These are phyloP conservation scores for Schizonepeta tenuifolia DNA, from an alignment of 257 asterid species.

Conservation along the genomic window DNA sequence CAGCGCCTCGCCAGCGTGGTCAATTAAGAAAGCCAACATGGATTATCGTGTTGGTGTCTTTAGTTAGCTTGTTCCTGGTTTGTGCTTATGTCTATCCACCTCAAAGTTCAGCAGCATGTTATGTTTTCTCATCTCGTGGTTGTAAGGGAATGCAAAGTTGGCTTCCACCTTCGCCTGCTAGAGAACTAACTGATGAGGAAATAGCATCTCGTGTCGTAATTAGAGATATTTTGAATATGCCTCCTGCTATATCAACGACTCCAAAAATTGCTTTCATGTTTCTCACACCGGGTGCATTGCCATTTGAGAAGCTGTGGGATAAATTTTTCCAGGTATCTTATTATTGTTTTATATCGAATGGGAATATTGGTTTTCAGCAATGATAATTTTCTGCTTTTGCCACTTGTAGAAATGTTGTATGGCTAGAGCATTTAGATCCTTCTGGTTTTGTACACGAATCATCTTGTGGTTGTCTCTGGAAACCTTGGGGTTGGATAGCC, in stretches of 20 bases:
- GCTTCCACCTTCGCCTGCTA: conserved; percentile 82
- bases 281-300: conserved; percentile 94
- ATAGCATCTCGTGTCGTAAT: conserved; percentile 85
- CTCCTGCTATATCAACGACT: conserved; percentile 45
- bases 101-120: conserved; percentile 79
- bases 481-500: conserved; percentile 12
- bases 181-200: conserved; percentile 88
- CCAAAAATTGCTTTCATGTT: conserved; percentile 95
- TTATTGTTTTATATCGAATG: background rate
- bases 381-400: conserved; percentile 18
- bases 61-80: conserved; percentile 85
- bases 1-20: conserved; percentile 80
- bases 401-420: conserved; percentile 23
- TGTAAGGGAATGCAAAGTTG: conserved; percentile 76
- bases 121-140: conserved; percentile 74
- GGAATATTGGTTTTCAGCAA: background rate
- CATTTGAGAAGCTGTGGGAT: conserved; percentile 98
- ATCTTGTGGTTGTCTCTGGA: conserved; percentile 9
- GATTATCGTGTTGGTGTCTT: conserved; percentile 83
- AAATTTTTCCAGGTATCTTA: conserved; percentile 83
- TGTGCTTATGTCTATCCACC: conserved; percentile 95
- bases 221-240: conserved; percentile 74
- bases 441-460: conserved; percentile 15
- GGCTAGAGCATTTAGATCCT: background rate
- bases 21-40: conserved; percentile 92